Base-by-base conservation (phyloP, 371 early-diverging fungal species). In the Rozella allomycis region DNA sequence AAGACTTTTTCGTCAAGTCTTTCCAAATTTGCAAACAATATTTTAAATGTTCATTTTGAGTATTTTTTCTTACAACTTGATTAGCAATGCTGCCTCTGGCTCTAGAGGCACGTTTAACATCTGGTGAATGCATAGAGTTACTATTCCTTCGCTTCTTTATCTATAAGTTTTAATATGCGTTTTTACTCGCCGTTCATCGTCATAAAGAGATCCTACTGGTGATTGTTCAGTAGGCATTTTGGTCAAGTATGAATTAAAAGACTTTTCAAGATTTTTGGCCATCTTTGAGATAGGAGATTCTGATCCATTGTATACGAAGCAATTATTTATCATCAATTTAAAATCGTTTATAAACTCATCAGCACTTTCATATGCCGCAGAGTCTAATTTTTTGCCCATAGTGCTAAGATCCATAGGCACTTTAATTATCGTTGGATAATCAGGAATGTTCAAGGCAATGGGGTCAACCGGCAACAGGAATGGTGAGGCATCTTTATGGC, bases 261-360 rank as follows among this genome's bases (percentile, higher is more conserved):
- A 32, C 11, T 32, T 19, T 17, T 14, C n/a, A 18, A 23, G n/a
- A 10, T 6, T n/a, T 8, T 9, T 1, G 10, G 16, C 33, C n/a
- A 5, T 19, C 7, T 16, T 20, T 16, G 20, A 13, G 5, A 35
- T 17, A 1, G 13, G 30, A 35, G 17, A 11, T 1, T 2, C 19
- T 1, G 29, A 20, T 9, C 30, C 35, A 33, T 58, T 58, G 34
- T 52, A 58, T 11, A 33, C 34, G 31, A 49, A 55, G 31, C 55
- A 58, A 35, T 58, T 58, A 30, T 45, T 37, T 26, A 58, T 35
- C 49, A 58, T 58, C 28, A 55, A 34, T n/a, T 71, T 56, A 23
- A 80, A 55, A 43, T 85, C 86, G 18, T 52, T 61, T 23, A 71
- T 60, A 37, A 84, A 76, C 23, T 75, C 74, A 16, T 64, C 58